Percentiles rank a stretch among this genome's conserved stretches.
Evolutionary conservation across 2,329 filamentous ascomycete species (phyloP).

Genomic region (Mycocentrospora acerina): DNA sequence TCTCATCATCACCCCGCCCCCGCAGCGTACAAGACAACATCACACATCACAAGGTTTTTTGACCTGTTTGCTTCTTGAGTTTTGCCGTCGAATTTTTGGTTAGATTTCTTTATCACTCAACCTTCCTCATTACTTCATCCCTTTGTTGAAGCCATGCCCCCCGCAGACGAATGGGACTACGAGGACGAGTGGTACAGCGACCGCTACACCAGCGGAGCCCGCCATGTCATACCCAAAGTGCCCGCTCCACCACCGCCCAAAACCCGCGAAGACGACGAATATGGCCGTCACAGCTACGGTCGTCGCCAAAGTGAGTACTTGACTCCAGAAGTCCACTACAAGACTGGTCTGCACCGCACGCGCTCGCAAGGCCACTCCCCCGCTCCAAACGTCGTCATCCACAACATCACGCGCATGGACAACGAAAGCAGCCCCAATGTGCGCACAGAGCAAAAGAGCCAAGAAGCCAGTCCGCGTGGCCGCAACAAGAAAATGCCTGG

Average conservation of each 20-base stretch:
- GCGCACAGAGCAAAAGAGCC: constrained; percentile 33
- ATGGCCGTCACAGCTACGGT: constrained; percentile 17
- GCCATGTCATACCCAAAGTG: constrained; percentile 35
- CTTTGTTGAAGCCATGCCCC: constrained; percentile 21
- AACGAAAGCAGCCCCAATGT: constrained; percentile 38
- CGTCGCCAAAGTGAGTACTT: constrained; percentile 35
- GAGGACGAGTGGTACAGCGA: constrained; percentile 33
- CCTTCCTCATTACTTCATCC: not conserved
- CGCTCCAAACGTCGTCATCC: constrained; percentile 50
- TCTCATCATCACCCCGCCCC: constrained; percentile 22
- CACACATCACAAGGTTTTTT: too few species aligned
- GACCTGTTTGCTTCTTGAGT: constrained; percentile 9
- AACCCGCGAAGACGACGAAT: constrained; percentile 16
- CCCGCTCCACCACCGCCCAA: constrained; percentile 17
- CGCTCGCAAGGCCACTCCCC: constrained; percentile 48
- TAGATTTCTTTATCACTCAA: not conserved
- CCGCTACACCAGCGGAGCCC: constrained; percentile 25
- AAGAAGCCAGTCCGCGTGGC: constrained; percentile 29
- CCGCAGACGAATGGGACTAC: constrained; percentile 28
- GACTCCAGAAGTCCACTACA: constrained; percentile 28
- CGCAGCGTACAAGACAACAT: constrained; percentile 5
- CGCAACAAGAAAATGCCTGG: constrained; percentile 33
- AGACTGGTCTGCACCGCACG: constrained; percentile 44
- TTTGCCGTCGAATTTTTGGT: constrained; percentile 1
- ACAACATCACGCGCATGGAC: constrained; percentile 47